phyloP scores from a whole-genome alignment of 768 basidiomycete species.

The Russula abietina region DNA sequence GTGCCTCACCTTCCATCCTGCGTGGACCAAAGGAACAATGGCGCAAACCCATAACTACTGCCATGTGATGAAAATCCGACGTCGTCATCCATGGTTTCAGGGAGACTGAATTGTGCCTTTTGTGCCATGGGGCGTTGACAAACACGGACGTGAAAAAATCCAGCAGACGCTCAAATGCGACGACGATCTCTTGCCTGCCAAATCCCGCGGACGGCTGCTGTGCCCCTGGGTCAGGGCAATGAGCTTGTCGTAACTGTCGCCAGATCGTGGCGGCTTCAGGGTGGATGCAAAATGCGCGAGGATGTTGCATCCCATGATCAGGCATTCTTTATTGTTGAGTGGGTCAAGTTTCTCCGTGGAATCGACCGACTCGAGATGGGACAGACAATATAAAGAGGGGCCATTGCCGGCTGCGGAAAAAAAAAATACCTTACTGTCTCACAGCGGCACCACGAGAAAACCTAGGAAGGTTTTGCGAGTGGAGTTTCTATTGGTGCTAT shows the following conservation, averaged over 20 bases:
- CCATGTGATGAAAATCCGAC: not conserved
- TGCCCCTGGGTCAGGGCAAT: slow-evolving; percentile 32
- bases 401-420: not conserved
- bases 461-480: not conserved
- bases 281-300: slow-evolving; percentile 60
- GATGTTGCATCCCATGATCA: slow-evolving; percentile 50
- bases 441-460: not conserved
- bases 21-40: not conserved
- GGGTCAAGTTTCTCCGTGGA: slow-evolving; percentile 49
- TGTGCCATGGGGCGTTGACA: not conserved
- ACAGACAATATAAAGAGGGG: slow-evolving; percentile 13
- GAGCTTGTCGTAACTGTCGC: slow-evolving; percentile 66
- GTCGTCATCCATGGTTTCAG: not conserved
- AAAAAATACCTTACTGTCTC: not conserved
- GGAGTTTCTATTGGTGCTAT: not conserved
- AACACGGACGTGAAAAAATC: slow-evolving; percentile 36
- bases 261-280: slow-evolving; percentile 47
- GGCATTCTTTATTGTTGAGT: slow-evolving; percentile 68
- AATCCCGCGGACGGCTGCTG: slow-evolving; percentile 43
- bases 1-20: slow-evolving; percentile 6
- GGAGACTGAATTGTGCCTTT: slow-evolving; percentile 13
- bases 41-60: not conserved
- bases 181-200: slow-evolving; percentile 44
- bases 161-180: slow-evolving; percentile 47
- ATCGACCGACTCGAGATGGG: slow-evolving; percentile 36